Base-by-base conservation (phyloP, 257 asterid genomes). In the Solanum habrochaites region DNA sequence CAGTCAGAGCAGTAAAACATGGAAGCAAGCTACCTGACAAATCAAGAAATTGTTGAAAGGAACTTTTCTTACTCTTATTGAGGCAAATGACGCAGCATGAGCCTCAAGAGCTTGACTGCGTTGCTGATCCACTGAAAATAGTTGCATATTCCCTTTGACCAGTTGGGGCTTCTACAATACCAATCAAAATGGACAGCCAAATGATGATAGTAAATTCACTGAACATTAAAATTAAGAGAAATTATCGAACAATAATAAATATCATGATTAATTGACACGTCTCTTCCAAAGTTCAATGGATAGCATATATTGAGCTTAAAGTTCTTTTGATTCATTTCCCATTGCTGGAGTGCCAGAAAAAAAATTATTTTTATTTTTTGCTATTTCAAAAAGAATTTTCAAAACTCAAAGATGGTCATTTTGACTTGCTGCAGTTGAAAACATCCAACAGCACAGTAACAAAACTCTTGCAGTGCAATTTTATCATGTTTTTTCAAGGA, bases 31-130 rank as follows among this genome's bases (percentile, higher is more conserved):
- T 13, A 25, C 45, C 77, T 31, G 49, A 37, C 21, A 85, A 78
- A 21, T 69, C 13, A 18, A 75, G 73, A 64, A 62, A 85, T 43
- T 86, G 27, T 31, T 49, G 40, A 29, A 81, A 82, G 87, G 73
- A 87, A 85, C 18, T 14, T 88, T 43, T 29, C 89, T 85, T 90
- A 96, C 99, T 90, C 95, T 94, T 83, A 94, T 90, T 78, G 98
- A 87, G 81, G 98, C 98, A 93, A 97, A 97, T 85, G 99, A 91
- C 52, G 99, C 98, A 90, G 99, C 98, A 92, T 97, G 99, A 85
- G 98, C 99, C 93, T 97, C 98, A 86, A 97, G 98, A 87, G 98
- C 98, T 91, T 97, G 99, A 87, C 99, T 97, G 72, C 98, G 97
- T 89, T 96, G 99, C 92, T 96, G 99, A 80, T 95, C 99, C 90